Conservation (phyloP, 1,284 basidiomycete genomes). For the Sanghuangporus sanghuang region DNA sequence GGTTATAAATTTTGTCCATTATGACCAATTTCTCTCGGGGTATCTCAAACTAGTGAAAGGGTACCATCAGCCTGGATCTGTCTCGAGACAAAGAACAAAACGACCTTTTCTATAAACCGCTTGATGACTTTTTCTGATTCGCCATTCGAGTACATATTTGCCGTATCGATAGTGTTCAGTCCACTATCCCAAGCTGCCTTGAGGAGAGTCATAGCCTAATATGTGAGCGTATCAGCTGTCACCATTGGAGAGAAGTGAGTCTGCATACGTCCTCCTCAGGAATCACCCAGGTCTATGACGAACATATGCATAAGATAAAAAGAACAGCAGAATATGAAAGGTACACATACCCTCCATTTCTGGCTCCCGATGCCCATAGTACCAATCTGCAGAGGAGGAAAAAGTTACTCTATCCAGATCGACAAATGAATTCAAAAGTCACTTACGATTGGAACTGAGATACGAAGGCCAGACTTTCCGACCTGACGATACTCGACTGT, state of each 20-base stretch:
- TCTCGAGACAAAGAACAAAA: conserved; percentile 18
- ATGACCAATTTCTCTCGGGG: conserved; percentile 38
- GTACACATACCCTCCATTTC: conserved; percentile 25
- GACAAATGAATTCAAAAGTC: not conserved
- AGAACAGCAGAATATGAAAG: not conserved
- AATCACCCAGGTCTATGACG: conserved; percentile 31
- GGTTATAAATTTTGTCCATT: conserved; percentile 26
- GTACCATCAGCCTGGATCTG: not conserved
- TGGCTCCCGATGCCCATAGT: conserved; percentile 42
- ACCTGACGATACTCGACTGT: conserved; percentile 35
- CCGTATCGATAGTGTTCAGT: conserved; percentile 47
- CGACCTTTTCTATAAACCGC: conserved; percentile 27
- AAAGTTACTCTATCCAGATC: not conserved
- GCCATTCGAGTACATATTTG: conserved; percentile 47
- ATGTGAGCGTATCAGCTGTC: not conserved
- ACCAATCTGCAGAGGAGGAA: conserved; percentile 30
- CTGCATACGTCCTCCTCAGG: conserved; percentile 33
- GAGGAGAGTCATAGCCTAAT: conserved; percentile 30
- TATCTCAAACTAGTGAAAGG: conserved; percentile 29
- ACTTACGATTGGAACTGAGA: conserved; percentile 42
- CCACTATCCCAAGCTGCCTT: conserved; percentile 44
- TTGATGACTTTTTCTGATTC: conserved; percentile 29
- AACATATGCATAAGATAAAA: conserved; percentile 16
- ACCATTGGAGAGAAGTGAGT: not conserved
- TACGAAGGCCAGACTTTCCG: conserved; percentile 43